Evolutionary conservation across 192 early-diverging fungal species (phyloP).

Genomic region (Umbelopsis sp.): DNA sequence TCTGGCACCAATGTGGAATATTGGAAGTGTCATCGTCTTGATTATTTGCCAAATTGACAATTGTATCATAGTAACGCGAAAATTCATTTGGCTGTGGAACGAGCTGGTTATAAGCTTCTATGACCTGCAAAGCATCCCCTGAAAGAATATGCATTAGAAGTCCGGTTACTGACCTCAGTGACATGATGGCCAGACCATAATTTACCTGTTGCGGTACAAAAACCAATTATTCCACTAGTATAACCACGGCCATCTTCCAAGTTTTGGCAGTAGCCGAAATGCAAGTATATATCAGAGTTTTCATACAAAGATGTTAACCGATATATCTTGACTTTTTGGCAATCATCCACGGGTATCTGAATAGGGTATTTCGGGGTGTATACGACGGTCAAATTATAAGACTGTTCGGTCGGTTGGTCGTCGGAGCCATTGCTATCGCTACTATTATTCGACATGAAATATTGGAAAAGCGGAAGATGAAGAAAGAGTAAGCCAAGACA

Average conservation of each 20-base stretch:
- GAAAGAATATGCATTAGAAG: background rate
- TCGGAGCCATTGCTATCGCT: background rate
- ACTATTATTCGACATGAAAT: background rate
- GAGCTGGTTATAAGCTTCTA: constrained; percentile 7
- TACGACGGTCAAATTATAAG: constrained; percentile 1
- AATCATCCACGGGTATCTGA: background rate
- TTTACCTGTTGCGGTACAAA: constrained; percentile 11
- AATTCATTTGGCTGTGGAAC: constrained; percentile 20
- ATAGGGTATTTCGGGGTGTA: constrained; percentile 7
- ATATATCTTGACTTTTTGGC: constrained; percentile 14
- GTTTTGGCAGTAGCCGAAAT: constrained; percentile 7
- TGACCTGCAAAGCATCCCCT: constrained; percentile 9
- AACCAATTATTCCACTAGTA: constrained; percentile 16
- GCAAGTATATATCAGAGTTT: constrained; percentile 14
- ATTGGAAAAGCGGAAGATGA: background rate
- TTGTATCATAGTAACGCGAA: background rate
- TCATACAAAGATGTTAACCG: background rate
- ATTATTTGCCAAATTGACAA: background rate
- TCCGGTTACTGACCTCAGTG: background rate
- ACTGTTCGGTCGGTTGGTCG: constrained; percentile 7
- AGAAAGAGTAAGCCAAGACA: constrained; percentile 6
- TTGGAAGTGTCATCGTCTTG: background rate
- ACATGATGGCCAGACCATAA: too few species aligned
- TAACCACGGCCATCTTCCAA: constrained; percentile 1
- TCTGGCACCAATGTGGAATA: background rate